phyloP scores from a whole-genome alignment of 768 basidiomycete genomes.

The Tricholoma hemisulphureum region DNA sequence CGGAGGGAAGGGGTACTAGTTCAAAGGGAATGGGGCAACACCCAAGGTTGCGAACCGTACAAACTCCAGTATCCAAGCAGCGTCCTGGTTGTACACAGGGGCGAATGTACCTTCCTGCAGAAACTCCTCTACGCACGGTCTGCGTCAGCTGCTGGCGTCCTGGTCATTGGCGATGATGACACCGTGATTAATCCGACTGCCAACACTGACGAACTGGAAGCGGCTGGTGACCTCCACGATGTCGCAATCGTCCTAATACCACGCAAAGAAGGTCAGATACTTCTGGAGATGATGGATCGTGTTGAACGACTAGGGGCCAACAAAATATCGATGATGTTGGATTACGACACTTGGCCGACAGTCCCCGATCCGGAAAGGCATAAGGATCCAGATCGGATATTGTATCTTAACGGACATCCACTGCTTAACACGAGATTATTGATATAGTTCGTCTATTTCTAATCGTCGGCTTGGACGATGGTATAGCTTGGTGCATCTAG shows the following conservation, averaged over 20 bases:
- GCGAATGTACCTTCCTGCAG: constrained; percentile 84
- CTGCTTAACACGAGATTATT: constrained; percentile 74
- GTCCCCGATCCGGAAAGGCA: constrained; percentile 22
- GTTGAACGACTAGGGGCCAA: constrained; percentile 46
- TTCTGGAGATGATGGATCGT: constrained; percentile 55
- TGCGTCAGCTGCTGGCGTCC: constrained; percentile 73
- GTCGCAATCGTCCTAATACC: constrained; percentile 60
- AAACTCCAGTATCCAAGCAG: constrained; percentile 44
- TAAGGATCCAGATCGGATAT: constrained; percentile 45
- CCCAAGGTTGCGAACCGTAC: constrained; percentile 61
- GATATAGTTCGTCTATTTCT: constrained; percentile 35
- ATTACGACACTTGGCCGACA: constrained; percentile 33
- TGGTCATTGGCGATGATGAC: constrained; percentile 71
- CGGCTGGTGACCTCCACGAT: constrained; percentile 55
- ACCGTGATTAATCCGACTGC: constrained; percentile 64
- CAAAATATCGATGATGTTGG: constrained; percentile 52
- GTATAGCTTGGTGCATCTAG: constrained; percentile 89
- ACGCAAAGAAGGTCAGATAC: constrained; percentile 47
- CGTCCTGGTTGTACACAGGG: constrained; percentile 66
- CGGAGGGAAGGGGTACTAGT: constrained; percentile 54
- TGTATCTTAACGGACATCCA: constrained; percentile 77
- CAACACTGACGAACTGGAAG: constrained; percentile 51
- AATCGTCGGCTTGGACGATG: constrained; percentile 76
- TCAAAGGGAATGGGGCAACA: constrained; percentile 50
- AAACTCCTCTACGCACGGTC: constrained; percentile 71